Percentiles rank a stretch among this genome's conserved stretches.
Conservation (phyloP, 31 red algal species). For the Bonnemaisonia californica region DNA sequence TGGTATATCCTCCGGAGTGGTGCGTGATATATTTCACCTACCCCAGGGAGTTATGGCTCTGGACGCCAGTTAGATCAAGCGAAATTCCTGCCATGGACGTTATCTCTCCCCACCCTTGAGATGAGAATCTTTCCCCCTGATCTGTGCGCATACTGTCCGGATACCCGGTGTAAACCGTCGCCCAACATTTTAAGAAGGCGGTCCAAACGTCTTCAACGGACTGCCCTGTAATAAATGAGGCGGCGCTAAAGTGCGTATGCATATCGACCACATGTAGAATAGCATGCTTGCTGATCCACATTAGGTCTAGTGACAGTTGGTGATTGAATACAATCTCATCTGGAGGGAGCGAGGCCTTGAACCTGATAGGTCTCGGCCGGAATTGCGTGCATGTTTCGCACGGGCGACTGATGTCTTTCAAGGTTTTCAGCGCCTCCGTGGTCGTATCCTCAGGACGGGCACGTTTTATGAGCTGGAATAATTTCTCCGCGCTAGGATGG, state of each 20-base stretch:
- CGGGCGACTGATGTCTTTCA: conserved; percentile 61
- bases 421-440: background rate
- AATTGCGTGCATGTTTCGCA: too few species aligned
- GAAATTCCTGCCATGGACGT: conserved; percentile 11
- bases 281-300: background rate
- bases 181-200: conserved; percentile 2
- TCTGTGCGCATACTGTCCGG: conserved; percentile 4
- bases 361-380: too few species aligned
- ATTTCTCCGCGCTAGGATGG: background rate
- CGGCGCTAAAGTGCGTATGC: background rate
- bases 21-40: conserved; percentile 38
- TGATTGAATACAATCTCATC: background rate
- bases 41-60: conserved; percentile 44
- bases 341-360: too few species aligned
- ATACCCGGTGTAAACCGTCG: conserved; percentile 24
- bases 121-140: conserved; percentile 10
- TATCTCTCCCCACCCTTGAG: background rate
- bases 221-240: background rate
- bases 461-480: conserved; percentile 4
- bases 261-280: conserved; percentile 6
- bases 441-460: background rate
- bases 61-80: conserved; percentile 2
- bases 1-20: conserved; percentile 36
- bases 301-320: background rate
- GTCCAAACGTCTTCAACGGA: conserved; percentile 12